Conservation (phyloP, 371 early-diverging fungal species). For the Mortierella polycephala region DNA sequence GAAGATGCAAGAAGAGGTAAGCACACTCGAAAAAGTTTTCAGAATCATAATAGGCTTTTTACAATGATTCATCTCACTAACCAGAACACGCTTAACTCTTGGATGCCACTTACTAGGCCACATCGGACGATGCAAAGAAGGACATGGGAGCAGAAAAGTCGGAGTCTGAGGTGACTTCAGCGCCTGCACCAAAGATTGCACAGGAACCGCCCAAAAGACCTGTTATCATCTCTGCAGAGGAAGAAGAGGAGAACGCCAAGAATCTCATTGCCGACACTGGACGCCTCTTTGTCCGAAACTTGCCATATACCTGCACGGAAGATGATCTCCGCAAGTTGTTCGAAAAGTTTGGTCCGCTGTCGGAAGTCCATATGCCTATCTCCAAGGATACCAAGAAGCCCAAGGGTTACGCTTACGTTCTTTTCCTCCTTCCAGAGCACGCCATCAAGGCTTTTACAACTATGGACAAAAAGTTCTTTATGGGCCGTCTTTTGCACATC, state of each 20-base stretch:
- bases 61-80: not conserved
- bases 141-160: conserved; percentile 35
- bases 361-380: conserved; percentile 95
- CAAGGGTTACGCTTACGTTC: conserved; percentile 93
- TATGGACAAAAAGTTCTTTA: conserved; percentile 87
- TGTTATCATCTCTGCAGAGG: conserved; percentile 45
- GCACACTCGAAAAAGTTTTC: too few relatives aligned
- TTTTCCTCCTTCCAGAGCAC: conserved; percentile 90
- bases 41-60: too few relatives aligned
- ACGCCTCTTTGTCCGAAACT: conserved; percentile 91
- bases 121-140: conserved; percentile 18
- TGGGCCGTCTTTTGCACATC: conserved; percentile 92
- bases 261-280: conserved; percentile 93
- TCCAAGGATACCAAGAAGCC: conserved; percentile 90
- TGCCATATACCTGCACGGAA: conserved; percentile 90
- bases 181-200: conserved; percentile 31
- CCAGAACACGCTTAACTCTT: not conserved
- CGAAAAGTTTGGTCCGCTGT: conserved; percentile 86
- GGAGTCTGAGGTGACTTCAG: conserved; percentile 18
- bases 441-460: conserved; percentile 88
- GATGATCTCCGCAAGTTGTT: conserved; percentile 86
- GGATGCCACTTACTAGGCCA: conserved; percentile 1
- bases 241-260: conserved; percentile 54
- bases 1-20: conserved; percentile 22
- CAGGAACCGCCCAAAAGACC: conserved; percentile 53